Evolutionary conservation across 2,329 filamentous ascomycete genomes (phyloP), one percentile per base, ranked within the genome.

Genomic region (Celoporthe dispersa): DNA sequence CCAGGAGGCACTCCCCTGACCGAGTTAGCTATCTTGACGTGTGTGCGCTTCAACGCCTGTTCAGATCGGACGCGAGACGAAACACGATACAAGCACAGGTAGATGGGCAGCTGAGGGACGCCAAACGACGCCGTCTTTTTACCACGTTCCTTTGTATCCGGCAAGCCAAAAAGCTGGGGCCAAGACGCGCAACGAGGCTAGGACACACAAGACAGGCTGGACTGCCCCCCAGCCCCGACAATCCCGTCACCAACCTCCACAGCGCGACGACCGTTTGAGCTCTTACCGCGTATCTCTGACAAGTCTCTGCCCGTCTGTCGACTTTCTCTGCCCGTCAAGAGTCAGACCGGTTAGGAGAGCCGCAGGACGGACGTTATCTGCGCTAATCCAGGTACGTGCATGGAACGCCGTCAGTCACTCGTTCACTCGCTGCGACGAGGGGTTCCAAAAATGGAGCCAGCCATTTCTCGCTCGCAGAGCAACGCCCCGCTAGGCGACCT

Each of bases 141-240:
- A 59, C 57, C 68, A 68, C 65, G 65, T 57, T 70, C 68, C 65
- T 70, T 70, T 70, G 68, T 70, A 70, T 39, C 64, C 55, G 37
- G 37, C 51, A 33, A 14, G 51, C 28, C 41, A 55, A 67, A 66
- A 68, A 66, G 19, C 9, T 28, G 19, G 62, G 28, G 57, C 51
- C 65, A 60, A 64, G 39, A 57, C 53, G 68, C 68, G 57, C 60
- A 28, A 69, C 68, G 37, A 70, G 68, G 68, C 68, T 70, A 33
- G 48, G 62, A 44, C 44, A 44, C 41, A 48, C 60, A 61, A 55
- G 64, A 33, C 53, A 57, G 53, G 53, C 25, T 57, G 28, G 53
- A 3, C 53, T 31, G 53, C 53, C 25, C 53, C 16, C 9, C n/a
- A n/a, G n/a, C 25, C 25, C 28, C 53, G 16, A 19, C 51, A 28